phyloP scores from a whole-genome alignment of 495 filamentous ascomycete genomes.

The Aspergillus bertholletiae region DNA sequence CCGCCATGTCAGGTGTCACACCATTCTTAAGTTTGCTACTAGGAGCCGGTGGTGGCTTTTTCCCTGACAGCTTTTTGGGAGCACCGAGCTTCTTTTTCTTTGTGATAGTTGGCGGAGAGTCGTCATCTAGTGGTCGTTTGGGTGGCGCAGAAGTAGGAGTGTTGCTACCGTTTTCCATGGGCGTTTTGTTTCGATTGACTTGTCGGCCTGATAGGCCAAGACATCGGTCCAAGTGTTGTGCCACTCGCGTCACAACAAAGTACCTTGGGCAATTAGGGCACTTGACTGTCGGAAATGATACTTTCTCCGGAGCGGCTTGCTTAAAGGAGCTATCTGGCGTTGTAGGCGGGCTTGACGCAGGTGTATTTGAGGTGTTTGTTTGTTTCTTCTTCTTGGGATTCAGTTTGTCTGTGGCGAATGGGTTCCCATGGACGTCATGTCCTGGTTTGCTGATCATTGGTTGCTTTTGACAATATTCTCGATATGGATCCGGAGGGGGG shows the following conservation, averaged over 20 bases:
- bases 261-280: slow-evolving; percentile 62
- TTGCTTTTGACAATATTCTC: slow-evolving; percentile 71
- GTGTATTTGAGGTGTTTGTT: slow-evolving; percentile 46
- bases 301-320: slow-evolving; percentile 45
- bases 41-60: slow-evolving; percentile 34
- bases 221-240: slow-evolving; percentile 77
- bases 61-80: slow-evolving; percentile 36
- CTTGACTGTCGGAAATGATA: slow-evolving; percentile 69
- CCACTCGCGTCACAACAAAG: slow-evolving; percentile 57
- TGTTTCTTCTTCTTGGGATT: slow-evolving; percentile 54
- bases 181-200: slow-evolving; percentile 54
- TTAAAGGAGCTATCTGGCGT: slow-evolving; percentile 39
- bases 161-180: slow-evolving; percentile 33
- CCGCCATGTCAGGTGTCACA: slow-evolving; percentile 21
- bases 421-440: slow-evolving; percentile 81
- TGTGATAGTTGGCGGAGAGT: slow-evolving; percentile 30
- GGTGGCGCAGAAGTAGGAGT: slow-evolving; percentile 34
- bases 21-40: slow-evolving; percentile 44
- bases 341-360: slow-evolving; percentile 44
- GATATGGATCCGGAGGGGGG: slow-evolving; percentile 55
- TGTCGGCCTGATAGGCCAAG: slow-evolving; percentile 71
- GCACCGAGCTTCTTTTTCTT: slow-evolving; percentile 46
- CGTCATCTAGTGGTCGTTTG: slow-evolving; percentile 41
- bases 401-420: slow-evolving; percentile 58
- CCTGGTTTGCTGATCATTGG: slow-evolving; percentile 70